Percentiles rank a stretch among this genome's conserved stretches.
Evolutionary conservation across 2,329 filamentous ascomycete species (phyloP).

Genomic region (Talaromyces sp.): DNA sequence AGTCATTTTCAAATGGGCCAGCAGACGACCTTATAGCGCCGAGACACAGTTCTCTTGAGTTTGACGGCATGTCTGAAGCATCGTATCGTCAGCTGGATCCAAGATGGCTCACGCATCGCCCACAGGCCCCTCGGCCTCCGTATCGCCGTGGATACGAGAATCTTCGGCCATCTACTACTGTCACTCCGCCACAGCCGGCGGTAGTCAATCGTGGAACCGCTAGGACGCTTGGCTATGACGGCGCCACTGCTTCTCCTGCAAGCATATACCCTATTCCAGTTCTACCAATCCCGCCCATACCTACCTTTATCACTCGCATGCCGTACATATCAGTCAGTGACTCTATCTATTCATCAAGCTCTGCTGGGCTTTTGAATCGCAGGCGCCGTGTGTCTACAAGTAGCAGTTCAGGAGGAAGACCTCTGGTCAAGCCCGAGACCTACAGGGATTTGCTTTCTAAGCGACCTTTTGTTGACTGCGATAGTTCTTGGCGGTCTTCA

Average conservation of each 20-base stretch:
- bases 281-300: conserved; percentile 1
- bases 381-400: neutral
- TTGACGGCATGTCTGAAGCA: conserved; percentile 1
- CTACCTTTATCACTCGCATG: conserved; percentile 6
- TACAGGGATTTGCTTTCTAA: conserved; percentile 6
- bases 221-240: neutral
- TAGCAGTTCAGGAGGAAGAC: neutral
- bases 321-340: conserved; percentile 13
- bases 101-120: neutral
- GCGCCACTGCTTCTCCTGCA: neutral
- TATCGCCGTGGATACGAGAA: conserved; percentile 8
- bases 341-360: conserved; percentile 17
- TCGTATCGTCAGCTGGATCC: neutral
- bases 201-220: neutral
- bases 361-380: conserved; percentile 9
- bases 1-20: neutral
- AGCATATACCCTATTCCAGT: conserved; percentile 1
- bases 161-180: neutral
- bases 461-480: neutral
- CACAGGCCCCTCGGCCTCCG: conserved; percentile 4
- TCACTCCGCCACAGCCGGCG: neutral
- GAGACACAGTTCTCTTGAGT: conserved; percentile 5
- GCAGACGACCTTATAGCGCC: conserved; percentile 6
- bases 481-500: neutral
- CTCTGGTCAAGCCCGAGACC: conserved; percentile 6